Conservation (phyloP, 2,329 filamentous ascomycete species). For the Chlorencoelia australis region DNA sequence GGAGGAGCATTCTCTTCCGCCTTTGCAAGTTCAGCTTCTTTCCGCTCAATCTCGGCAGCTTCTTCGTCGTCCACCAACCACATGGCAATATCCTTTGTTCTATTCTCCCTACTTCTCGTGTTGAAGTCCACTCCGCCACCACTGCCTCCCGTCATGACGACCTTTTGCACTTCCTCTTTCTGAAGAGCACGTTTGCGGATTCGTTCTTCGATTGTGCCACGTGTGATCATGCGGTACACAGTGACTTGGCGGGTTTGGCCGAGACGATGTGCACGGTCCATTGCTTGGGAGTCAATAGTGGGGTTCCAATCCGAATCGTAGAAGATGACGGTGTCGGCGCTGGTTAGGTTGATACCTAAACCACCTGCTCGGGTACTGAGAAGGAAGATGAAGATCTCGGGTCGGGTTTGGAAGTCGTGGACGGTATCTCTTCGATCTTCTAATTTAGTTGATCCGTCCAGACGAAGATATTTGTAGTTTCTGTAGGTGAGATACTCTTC, state of each 20-base stretch:
- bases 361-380: conserved; percentile 93
- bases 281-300: conserved; percentile 95
- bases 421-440: conserved; percentile 96
- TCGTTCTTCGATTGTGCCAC: conserved; percentile 93
- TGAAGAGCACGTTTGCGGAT: conserved; percentile 94
- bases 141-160: conserved; percentile 84
- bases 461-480: conserved; percentile 96
- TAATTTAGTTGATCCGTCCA: conserved; percentile 94
- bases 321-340: conserved; percentile 97
- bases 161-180: conserved; percentile 96
- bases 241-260: conserved; percentile 94
- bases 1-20: conserved; percentile 48
- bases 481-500: conserved; percentile 98
- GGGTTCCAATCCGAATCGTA: conserved; percentile 99
- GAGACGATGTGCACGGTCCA: conserved; percentile 96
- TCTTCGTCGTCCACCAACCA: conserved; percentile 98
- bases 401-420: conserved; percentile 86
- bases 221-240: conserved; percentile 93
- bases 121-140: conserved; percentile 90
- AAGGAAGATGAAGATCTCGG: conserved; percentile 95
- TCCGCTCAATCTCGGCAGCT: conserved; percentile 84
- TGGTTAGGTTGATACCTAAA: conserved; percentile 93
- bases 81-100: conserved; percentile 96
- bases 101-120: conserved; percentile 78
- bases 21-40: conserved; percentile 74